A percentile compares a stretch with the other conserved stretches of the same genome.
phyloP scores from a whole-genome alignment of 257 asterid species.

The Plectranthus barbatus region DNA sequence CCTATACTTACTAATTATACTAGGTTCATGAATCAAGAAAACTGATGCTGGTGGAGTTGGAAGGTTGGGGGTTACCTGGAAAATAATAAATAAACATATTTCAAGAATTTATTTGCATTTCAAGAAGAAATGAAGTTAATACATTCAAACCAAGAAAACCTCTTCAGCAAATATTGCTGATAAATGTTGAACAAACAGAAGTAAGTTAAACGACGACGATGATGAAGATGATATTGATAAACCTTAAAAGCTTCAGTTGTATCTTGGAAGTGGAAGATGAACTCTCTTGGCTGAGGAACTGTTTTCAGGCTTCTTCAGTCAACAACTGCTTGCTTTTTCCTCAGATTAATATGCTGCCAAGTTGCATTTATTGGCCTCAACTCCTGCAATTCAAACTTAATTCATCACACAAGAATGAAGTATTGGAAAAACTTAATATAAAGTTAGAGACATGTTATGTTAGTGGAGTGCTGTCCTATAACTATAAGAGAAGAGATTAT shows the following conservation, averaged over 20 bases:
- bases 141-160: neutral
- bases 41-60: too few relatives aligned
- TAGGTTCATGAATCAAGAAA: too few relatives aligned
- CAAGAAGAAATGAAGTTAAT: neutral
- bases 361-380: neutral
- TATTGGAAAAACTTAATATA: too few relatives aligned
- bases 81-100: neutral
- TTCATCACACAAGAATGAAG: neutral
- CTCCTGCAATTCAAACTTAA: neutral
- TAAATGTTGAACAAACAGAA: neutral
- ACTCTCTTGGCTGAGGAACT: neutral
- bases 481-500: too few relatives aligned
- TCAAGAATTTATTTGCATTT: neutral
- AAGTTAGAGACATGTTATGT: too few relatives aligned
- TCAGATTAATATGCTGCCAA: neutral
- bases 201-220: neutral
- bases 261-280: neutral
- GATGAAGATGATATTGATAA: too few relatives aligned
- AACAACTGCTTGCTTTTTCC: neutral
- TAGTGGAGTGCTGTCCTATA: too few relatives aligned
- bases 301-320: neutral
- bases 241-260: neutral
- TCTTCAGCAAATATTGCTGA: neutral
- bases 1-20: too few relatives aligned
- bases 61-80: too few relatives aligned